Evolutionary conservation across 2,329 filamentous ascomycete species (phyloP), one percentile per base, ranked within the genome.

Genomic region (Immersiporthe knoxdaviesiana): DNA sequence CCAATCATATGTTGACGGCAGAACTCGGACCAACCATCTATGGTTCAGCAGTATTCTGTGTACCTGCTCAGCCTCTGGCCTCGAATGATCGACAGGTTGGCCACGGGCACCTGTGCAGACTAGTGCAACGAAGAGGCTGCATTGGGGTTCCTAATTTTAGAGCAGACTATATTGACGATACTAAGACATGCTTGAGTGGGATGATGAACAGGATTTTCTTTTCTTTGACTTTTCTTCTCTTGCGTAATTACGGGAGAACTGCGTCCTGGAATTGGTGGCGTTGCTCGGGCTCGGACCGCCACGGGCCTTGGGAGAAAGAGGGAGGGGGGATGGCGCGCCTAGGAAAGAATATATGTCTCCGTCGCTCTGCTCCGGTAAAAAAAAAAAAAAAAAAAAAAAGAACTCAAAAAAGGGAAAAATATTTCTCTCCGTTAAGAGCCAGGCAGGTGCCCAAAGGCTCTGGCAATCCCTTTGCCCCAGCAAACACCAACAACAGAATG

Each of bases 31-130:
- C 52, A 56, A 56, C 52, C 52, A 32, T 16, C 27, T 56, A 32
- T 30, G 59, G 24, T 16, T 24, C 24, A 62, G n/a, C 8, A 61
- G n/a, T n/a, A 41, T 18, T 41, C 35, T 44, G n/a, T 44, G 6
- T n/a, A 62, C 39, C 32, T 60, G n/a, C 59, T 62, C 59, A 37
- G 59, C 59, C 59, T 62, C 35, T 39, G 35, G 39, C 39, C 59
- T 41, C 14, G 59, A 37, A 44, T 44, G 59, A 62, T 62, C 59
- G 59, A 37, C 59, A 62, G 7, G 39, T 3, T 27, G 59, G n/a
- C 59, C 21, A 62, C 59, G 37, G 35, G 59, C 59, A 62, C 39
- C 32, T 18, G 24, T 24, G 14, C n/a, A 62, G 59, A 62, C 39
- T 62, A 62, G 59, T 41, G 59, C 37, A 62, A 44, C 59, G 37